These are phyloP conservation scores for Coemansia sp. DNA, from an alignment of 192 early-diverging fungal genomes.

Conservation along the genomic window DNA sequence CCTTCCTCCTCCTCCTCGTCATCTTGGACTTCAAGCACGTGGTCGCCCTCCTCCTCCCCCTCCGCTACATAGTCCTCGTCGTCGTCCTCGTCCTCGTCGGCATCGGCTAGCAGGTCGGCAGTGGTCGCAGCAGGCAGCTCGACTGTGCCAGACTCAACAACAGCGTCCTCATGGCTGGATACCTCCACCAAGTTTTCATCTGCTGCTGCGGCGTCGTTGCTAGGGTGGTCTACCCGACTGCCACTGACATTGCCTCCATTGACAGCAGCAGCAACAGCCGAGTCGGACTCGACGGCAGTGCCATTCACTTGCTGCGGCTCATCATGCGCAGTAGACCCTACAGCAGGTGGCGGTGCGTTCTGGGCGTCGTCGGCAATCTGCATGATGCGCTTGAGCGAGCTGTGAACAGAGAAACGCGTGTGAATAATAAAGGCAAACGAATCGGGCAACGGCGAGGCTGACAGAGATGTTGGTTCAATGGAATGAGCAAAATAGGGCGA, in stretches of 20 bases:
- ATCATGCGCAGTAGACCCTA: background rate
- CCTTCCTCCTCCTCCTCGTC: conserved; percentile 9
- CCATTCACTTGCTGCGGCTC: background rate
- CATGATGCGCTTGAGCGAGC: conserved; percentile 31
- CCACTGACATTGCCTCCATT: no score
- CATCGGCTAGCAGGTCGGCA: conserved; percentile 17
- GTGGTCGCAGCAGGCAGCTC: no score
- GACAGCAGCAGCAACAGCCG: no score
- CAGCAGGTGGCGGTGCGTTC: background rate
- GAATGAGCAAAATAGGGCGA: conserved; percentile 30
- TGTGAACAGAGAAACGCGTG: conserved; percentile 16
- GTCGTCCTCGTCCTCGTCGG: conserved; percentile 16
- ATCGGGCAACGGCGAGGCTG: conserved; percentile 16
- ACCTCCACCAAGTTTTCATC: no score
- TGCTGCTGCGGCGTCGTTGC: no score
- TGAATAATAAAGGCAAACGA: conserved; percentile 43
- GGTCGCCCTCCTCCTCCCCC: conserved; percentile 36
- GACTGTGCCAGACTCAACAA: background rate
- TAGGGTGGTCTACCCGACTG: no score
- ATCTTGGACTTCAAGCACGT: conserved; percentile 25
- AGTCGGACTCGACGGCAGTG: no score
- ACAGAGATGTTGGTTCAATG: background rate
- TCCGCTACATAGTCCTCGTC: conserved; percentile 40
- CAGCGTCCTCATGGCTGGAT: background rate
- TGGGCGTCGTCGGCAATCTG: conserved; percentile 20